phyloP scores from a whole-genome alignment of 2,329 filamentous ascomycete genomes.

The Lecanicillium sp. region DNA sequence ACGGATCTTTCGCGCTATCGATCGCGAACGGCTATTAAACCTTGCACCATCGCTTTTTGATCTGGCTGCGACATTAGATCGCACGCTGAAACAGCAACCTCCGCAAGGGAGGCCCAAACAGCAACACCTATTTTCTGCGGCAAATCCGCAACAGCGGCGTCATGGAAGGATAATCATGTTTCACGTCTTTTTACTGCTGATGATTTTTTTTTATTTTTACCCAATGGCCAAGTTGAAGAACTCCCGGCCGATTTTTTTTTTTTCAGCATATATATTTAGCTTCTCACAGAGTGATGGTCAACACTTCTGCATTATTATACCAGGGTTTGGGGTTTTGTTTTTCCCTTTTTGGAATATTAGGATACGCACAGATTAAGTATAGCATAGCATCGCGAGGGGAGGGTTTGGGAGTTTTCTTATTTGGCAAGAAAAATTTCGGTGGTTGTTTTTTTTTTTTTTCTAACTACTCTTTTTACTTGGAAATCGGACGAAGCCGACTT shows the following conservation, averaged over 20 bases:
- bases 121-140: not conserved
- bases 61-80: not conserved
- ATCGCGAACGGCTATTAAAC: not conserved
- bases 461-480: not conserved
- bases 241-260: too few species aligned
- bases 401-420: not conserved
- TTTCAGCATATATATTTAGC: not conserved
- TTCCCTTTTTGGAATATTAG: not conserved
- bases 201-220: constrained; percentile 2
- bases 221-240: not conserved
- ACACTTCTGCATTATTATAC: not conserved
- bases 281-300: not conserved
- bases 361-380: not conserved
- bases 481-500: too few species aligned
- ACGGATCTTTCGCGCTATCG: not conserved
- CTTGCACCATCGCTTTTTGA: not conserved
- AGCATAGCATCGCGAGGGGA: constrained; percentile 8
- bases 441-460: not conserved
- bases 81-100: constrained; percentile 7
- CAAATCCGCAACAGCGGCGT: too few species aligned
- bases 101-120: not conserved
- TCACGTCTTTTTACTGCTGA: not conserved
- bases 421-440: not conserved
- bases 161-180: too few species aligned
- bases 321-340: not conserved